A percentile compares a stretch with the other conserved stretches of the same genome.
These are phyloP conservation scores for Tricholoma sp. DNA, from an alignment of 768 basidiomycete genomes.

Conservation along the genomic window DNA sequence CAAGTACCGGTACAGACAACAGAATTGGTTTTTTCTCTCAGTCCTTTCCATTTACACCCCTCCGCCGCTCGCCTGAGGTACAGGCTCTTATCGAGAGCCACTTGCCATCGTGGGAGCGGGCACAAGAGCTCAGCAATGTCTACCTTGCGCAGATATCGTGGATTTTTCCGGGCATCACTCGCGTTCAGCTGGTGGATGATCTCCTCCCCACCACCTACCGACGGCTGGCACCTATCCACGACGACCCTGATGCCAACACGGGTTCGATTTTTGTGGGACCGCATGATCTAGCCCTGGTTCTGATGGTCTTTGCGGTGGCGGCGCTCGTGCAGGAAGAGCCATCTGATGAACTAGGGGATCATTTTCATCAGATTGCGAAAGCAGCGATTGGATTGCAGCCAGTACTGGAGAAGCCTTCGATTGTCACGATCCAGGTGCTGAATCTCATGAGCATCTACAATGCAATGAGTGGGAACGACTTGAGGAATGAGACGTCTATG, in stretches of 20 bases:
- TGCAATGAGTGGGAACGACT: slow-evolving; percentile 62
- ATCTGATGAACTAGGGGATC: slow-evolving; percentile 41
- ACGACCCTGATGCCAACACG: slow-evolving; percentile 9
- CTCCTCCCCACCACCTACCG: slow-evolving; percentile 38
- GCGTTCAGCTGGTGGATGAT: slow-evolving; percentile 39
- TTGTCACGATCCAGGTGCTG: slow-evolving; percentile 66
- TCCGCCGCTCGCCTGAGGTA: slow-evolving; percentile 41
- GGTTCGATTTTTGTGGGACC: slow-evolving; percentile 30
- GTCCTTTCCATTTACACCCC: slow-evolving; percentile 60
- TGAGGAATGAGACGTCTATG: slow-evolving; percentile 61
- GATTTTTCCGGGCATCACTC: slow-evolving; percentile 45
- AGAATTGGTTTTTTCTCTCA: slow-evolving; percentile 47
- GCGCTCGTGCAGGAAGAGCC: slow-evolving; percentile 37
- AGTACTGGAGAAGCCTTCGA: slow-evolving; percentile 67
- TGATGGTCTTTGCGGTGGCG: slow-evolving; percentile 47
- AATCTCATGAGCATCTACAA: slow-evolving; percentile 68
- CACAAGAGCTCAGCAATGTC: slow-evolving; percentile 35
- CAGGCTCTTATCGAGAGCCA: slow-evolving; percentile 47
- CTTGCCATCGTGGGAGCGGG: slow-evolving; percentile 50
- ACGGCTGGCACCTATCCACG: slow-evolving; percentile 3
- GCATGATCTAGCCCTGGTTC: slow-evolving; percentile 46
- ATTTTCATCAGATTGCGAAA: slow-evolving; percentile 59
- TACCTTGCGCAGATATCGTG: slow-evolving; percentile 47
- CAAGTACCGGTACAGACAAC: slow-evolving; percentile 4
- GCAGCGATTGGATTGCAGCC: slow-evolving; percentile 63